Evolutionary conservation across 1,284 basidiomycete genomes (phyloP), one percentile per base, ranked within the genome.

Genomic region (Lentinula novae-zelandiae): DNA sequence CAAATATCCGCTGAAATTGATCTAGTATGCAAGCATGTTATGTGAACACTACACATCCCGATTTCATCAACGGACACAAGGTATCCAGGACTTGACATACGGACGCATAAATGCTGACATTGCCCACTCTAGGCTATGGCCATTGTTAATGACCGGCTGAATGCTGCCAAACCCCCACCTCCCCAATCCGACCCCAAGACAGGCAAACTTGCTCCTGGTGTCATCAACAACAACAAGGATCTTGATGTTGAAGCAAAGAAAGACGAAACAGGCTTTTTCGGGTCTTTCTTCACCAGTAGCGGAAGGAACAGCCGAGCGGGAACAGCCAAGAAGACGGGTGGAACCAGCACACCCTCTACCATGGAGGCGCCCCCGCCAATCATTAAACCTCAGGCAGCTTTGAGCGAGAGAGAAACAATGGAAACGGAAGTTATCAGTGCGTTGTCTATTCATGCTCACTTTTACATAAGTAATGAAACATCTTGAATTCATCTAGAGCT

Each of bases 361-460:
- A 98, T 98, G 95, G 96, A 97, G 65, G 82, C 79, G 73, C 96
- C 97, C 40, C 96, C 97, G n/a, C 75, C 89, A 0, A 79, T 91
- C 55, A 96, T 99, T 71, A 89, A 92, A 69, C 96, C 97, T 6
- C 93, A 96, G 66, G 87, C 90, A n/a, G 91, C 92, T 27, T 79
- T 99, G 67, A 98, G 85, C 70, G 96, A 99, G 69, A 85, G 97
- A 62, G 97, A 99, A 79, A 88, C 90, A 53, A 95, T 98, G 88
- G 97, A 99, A 77, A 98, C 96, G 4, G 97, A 99, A 71, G 96
- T 99, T 63, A 99, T 99, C 86, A 99, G 93, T 95, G 74, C 77
- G 93, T 89, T 46, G 71, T 62, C 69, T 70, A 64, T 52, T 42
- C 46, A 40, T 40, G 33, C 33, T 34, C 60, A 38, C 9, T 5